A percentile compares a stretch with the other conserved stretches of the same genome.
Conservation (phyloP, 1,139 yeast genomes). For the Diutina pseudorugosa region DNA sequence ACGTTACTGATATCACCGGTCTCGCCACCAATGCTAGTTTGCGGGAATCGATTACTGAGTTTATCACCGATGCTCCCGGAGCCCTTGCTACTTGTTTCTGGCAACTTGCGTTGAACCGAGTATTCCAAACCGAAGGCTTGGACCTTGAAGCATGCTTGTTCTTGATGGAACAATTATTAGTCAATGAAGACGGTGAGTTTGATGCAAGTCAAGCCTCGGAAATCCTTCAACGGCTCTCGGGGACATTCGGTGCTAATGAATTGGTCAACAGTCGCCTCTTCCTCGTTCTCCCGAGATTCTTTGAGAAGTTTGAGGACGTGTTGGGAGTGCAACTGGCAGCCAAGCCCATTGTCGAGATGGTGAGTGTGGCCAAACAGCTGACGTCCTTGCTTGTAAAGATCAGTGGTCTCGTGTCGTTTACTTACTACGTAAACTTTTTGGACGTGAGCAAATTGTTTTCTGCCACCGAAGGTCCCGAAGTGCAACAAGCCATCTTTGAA, state of each 20-base stretch:
- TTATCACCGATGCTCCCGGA: conserved; percentile 22
- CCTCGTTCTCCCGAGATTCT: conserved; percentile 40
- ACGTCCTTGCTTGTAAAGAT: conserved; percentile 26
- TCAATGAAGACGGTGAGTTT: neutral
- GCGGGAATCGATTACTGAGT: conserved; percentile 44
- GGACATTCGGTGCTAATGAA: neutral
- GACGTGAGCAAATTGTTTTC: neutral
- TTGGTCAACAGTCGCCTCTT: conserved; percentile 34
- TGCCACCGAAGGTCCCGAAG: conserved; percentile 5
- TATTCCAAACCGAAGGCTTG: neutral
- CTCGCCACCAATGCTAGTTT: conserved; percentile 34
- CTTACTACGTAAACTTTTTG: conserved; percentile 13
- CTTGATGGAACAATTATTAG: neutral
- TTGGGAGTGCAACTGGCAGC: neutral
- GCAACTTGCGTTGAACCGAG: neutral
- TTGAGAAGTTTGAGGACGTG: conserved; percentile 24
- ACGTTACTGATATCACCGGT: conserved; percentile 65
- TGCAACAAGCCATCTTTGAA: conserved; percentile 19
- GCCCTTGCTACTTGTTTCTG: neutral
- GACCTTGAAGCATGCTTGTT: neutral
- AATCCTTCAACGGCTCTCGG: neutral
- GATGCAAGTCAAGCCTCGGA: neutral
- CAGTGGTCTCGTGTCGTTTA: conserved; percentile 40
- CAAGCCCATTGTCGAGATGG: neutral
- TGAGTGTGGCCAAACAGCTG: conserved; percentile 15